A percentile compares a stretch with the other conserved stretches of the same genome.
These are phyloP conservation scores for Staphylotrichum tortipilum DNA, from an alignment of 495 filamentous ascomycete species.

Conservation along the genomic window DNA sequence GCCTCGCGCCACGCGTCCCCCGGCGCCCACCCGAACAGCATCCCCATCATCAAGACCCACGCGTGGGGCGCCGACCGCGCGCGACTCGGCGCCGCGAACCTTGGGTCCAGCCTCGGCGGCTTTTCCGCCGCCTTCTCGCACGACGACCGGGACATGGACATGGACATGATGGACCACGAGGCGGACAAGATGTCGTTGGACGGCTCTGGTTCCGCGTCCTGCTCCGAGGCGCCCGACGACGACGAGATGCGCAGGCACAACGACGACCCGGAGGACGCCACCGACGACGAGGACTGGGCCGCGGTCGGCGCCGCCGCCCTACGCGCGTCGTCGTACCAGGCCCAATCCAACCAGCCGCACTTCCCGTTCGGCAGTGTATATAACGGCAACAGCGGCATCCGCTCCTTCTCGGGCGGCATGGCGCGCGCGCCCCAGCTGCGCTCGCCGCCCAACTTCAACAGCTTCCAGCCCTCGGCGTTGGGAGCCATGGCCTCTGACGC, in stretches of 20 bases:
- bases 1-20: constrained; percentile 39
- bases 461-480: constrained; percentile 37
- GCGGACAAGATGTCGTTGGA: constrained; percentile 96
- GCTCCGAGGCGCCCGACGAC: constrained; percentile 66
- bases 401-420: constrained; percentile 43
- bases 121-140: constrained; percentile 58
- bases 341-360: constrained; percentile 21
- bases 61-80: constrained; percentile 40
- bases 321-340: constrained; percentile 57
- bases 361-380: constrained; percentile 39
- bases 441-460: constrained; percentile 31
- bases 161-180: constrained; percentile 70
- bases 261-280: constrained; percentile 68
- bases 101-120: constrained; percentile 50
- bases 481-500: constrained; percentile 44
- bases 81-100: constrained; percentile 30
- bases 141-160: constrained; percentile 47
- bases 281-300: constrained; percentile 98
- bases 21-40: constrained; percentile 47
- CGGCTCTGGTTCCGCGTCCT: constrained; percentile 60
- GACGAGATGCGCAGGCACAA: constrained; percentile 53
- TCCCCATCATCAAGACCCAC: constrained; percentile 55
- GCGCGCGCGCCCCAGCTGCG: constrained; percentile 36
- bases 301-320: constrained; percentile 79
- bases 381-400: constrained; percentile 33